These are phyloP conservation scores for Hypoxylon sp. DNA, from an alignment of 2,329 filamentous ascomycete species.

Conservation along the genomic window DNA sequence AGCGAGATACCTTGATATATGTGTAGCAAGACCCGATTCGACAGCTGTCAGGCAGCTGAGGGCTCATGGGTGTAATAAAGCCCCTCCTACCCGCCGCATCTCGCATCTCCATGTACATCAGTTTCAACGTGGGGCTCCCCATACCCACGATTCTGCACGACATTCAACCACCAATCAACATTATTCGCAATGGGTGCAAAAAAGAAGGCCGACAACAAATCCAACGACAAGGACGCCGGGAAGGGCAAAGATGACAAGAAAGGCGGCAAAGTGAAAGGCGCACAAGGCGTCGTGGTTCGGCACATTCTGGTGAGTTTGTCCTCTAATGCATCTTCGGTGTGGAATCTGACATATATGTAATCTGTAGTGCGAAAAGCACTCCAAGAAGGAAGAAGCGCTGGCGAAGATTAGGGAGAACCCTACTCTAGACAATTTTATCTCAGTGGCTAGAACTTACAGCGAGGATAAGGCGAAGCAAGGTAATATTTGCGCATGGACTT, in stretches of 20 bases:
- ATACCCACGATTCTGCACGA: constrained; percentile 14
- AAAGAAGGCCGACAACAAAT: constrained; percentile 45
- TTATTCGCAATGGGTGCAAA: constrained; percentile 44
- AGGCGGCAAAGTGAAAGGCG: constrained; percentile 40
- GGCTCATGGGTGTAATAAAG: background rate
- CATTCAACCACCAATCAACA: constrained; percentile 22
- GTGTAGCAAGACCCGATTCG: background rate
- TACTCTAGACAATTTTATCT: constrained; percentile 76
- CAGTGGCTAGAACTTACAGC: constrained; percentile 77
- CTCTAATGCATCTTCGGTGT: background rate
- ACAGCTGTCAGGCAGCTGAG: constrained; percentile 16
- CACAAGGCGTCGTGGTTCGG: constrained; percentile 35
- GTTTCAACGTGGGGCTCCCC: constrained; percentile 29
- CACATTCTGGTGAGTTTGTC: constrained; percentile 43
- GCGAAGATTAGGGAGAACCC: constrained; percentile 68
- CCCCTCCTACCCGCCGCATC: constrained; percentile 4
- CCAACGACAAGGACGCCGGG: constrained; percentile 34
- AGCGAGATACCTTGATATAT: too few relatives aligned
- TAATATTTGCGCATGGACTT: constrained; percentile 47
- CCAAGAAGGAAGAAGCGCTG: constrained; percentile 82
- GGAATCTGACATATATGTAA: constrained; percentile 6
- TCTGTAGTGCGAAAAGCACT: constrained; percentile 76
- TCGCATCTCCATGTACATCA: constrained; percentile 1
- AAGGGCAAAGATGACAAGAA: constrained; percentile 41
- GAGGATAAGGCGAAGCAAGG: constrained; percentile 82